These are phyloP conservation scores for Rossbeevera mucosa DNA, from an alignment of 768 basidiomycete genomes.

Conservation along the genomic window DNA sequence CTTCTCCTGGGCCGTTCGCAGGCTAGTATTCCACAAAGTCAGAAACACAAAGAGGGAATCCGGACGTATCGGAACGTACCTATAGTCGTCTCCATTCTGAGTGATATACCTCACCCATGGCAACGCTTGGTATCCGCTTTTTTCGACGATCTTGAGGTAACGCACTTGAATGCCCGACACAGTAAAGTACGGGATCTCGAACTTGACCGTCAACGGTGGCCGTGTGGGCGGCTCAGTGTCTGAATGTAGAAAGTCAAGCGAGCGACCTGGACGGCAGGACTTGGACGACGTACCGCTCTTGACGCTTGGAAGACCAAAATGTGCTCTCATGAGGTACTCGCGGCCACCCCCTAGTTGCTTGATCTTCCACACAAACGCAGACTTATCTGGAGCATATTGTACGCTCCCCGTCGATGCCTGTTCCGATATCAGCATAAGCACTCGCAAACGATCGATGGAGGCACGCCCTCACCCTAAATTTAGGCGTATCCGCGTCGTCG, in stretches of 20 bases:
- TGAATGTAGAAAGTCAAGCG: conserved; percentile 10
- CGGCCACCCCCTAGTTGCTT: conserved; percentile 94
- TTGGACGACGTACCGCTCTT: conserved; percentile 61
- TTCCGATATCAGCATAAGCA: not conserved
- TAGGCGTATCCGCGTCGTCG: conserved; percentile 96
- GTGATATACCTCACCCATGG: conserved; percentile 97
- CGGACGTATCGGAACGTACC: conserved; percentile 40
- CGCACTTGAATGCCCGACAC: conserved; percentile 97
- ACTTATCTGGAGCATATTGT: conserved; percentile 96
- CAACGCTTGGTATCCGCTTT: conserved; percentile 93
- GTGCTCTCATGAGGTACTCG: conserved; percentile 97
- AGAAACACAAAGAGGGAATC: not conserved
- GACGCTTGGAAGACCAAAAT: conserved; percentile 94
- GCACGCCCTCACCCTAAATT: conserved; percentile 69
- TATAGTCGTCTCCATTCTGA: conserved; percentile 89
- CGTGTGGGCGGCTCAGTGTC: conserved; percentile 71
- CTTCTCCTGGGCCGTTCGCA: conserved; percentile 73
- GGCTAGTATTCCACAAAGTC: conserved; percentile 25
- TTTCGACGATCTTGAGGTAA: conserved; percentile 97
- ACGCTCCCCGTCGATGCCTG: conserved; percentile 94
- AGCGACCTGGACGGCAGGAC: not conserved
- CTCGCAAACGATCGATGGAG: not conserved
- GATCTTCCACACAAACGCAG: conserved; percentile 99
- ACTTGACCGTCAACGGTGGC: conserved; percentile 94
- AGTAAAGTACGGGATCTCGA: conserved; percentile 98